These are phyloP conservation scores for Xylaria digitata DNA, from an alignment of 2,329 filamentous ascomycete species.

Conservation along the genomic window DNA sequence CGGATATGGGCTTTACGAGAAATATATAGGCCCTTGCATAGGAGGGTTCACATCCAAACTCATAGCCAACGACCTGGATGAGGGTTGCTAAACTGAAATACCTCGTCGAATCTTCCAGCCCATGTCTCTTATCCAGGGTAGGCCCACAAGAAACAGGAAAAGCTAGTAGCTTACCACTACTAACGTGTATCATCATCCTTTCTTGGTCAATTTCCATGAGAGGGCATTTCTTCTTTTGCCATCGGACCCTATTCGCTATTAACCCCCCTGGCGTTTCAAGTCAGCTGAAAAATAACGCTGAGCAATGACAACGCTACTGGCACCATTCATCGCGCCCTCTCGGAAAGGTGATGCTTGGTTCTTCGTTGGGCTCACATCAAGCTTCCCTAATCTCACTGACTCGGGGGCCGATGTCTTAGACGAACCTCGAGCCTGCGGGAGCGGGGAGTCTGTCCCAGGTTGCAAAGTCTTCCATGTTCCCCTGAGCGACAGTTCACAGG, in stretches of 20 bases:
- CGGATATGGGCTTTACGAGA: background rate
- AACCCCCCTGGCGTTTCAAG: background rate
- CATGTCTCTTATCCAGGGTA: background rate
- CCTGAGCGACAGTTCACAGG: constrained; percentile 52
- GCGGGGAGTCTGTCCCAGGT: constrained; percentile 56
- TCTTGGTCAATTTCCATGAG: background rate
- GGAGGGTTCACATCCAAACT: background rate
- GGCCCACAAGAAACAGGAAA: constrained; percentile 20
- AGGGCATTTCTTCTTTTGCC: background rate
- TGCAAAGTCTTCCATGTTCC: constrained; percentile 70
- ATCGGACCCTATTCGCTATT: background rate
- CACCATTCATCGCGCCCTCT: constrained; percentile 37
- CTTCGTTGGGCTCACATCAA: constrained; percentile 64
- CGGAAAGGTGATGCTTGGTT: constrained; percentile 59
- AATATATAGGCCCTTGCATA: background rate
- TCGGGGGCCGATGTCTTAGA: constrained; percentile 54
- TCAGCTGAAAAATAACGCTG: background rate
- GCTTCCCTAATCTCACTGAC: constrained; percentile 64
- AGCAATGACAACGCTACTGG: constrained; percentile 34
- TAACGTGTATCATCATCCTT: background rate
- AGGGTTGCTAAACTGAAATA: background rate
- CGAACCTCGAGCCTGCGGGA: constrained; percentile 53
- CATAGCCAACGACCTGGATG: background rate
- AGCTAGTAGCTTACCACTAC: background rate
- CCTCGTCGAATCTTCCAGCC: background rate